These are phyloP conservation scores for Chaetomiaceae sp. DNA, from an alignment of 2,329 filamentous ascomycete genomes.

Conservation along the genomic window DNA sequence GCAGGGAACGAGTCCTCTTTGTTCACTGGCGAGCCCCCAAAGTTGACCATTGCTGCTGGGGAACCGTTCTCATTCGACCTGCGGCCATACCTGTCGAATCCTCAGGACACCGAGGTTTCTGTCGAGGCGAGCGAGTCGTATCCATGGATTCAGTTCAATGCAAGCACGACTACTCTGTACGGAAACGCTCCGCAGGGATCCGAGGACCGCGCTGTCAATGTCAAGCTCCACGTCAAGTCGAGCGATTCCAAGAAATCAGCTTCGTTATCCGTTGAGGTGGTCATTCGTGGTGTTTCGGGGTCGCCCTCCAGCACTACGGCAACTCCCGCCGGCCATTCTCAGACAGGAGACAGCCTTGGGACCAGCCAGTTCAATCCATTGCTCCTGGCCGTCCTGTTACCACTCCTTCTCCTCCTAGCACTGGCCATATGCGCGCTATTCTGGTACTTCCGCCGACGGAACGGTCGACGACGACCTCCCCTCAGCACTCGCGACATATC, in stretches of 20 bases:
- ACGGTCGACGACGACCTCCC: conserved; percentile 18
- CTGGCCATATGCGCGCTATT: conserved; percentile 31
- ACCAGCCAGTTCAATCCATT: conserved; percentile 28
- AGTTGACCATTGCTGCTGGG: conserved; percentile 39
- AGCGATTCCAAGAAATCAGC: conserved; percentile 34
- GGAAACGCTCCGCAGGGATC: conserved; percentile 39
- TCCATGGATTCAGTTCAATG: conserved; percentile 42
- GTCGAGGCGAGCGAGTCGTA: conserved; percentile 35
- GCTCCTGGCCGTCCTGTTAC: conserved; percentile 43
- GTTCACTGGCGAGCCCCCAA: conserved; percentile 39
- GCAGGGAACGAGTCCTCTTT: conserved; percentile 30
- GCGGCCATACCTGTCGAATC: conserved; percentile 38
- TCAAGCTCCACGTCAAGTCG: conserved; percentile 28
- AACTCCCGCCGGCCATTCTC: conserved; percentile 7
- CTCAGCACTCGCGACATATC: conserved; percentile 30
- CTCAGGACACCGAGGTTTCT: conserved; percentile 36
- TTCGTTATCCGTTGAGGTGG: conserved; percentile 36
- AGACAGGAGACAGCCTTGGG: conserved; percentile 26
- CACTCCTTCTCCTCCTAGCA: conserved; percentile 37
- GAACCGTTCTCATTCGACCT: conserved; percentile 42
- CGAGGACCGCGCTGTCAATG: conserved; percentile 23
- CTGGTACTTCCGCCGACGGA: conserved; percentile 29
- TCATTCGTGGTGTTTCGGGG: conserved; percentile 29
- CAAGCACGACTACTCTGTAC: conserved; percentile 33
- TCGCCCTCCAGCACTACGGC: background rate